Conservation (phyloP, 495 filamentous ascomycete genomes). For the Neurospora sublineolata region DNA sequence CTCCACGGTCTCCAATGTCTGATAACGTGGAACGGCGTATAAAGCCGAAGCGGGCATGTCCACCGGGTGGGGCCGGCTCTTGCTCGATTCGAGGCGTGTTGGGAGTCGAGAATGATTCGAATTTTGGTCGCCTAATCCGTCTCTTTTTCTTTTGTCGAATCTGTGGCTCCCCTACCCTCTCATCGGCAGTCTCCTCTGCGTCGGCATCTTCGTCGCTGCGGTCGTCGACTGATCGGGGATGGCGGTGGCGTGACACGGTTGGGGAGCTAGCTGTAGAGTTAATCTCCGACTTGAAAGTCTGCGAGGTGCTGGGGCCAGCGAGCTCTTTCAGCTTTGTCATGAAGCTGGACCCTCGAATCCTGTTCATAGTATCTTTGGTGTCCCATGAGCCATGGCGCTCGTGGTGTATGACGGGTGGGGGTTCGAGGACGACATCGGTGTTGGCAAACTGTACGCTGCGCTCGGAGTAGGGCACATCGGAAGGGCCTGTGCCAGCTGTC, state of each 20-base stretch:
- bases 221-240: conserved; percentile 43
- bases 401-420: conserved; percentile 30
- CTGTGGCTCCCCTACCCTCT: conserved; percentile 21
- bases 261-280: conserved; percentile 33
- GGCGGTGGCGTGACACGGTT: conserved; percentile 33
- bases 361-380: conserved; percentile 42
- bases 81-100: conserved; percentile 21
- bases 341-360: conserved; percentile 49
- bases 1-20: conserved; percentile 56
- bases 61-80: conserved; percentile 20
- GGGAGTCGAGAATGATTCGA: conserved; percentile 34
- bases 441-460: conserved; percentile 54
- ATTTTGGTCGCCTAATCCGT: conserved; percentile 38
- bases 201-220: conserved; percentile 63
- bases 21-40: conserved; percentile 59
- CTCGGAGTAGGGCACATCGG: conserved; percentile 17
- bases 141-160: conserved; percentile 40
- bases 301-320: conserved; percentile 35
- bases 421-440: conserved; percentile 32
- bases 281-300: conserved; percentile 30
- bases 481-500: background rate
- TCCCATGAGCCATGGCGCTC: conserved; percentile 47
- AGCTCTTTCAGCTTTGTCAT: conserved; percentile 58
- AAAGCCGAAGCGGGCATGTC: conserved; percentile 32
- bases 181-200: conserved; percentile 58